These are phyloP conservation scores for Vaccinium myrtillus DNA, from an alignment of 148 eudicot genomes.

Conservation along the genomic window DNA sequence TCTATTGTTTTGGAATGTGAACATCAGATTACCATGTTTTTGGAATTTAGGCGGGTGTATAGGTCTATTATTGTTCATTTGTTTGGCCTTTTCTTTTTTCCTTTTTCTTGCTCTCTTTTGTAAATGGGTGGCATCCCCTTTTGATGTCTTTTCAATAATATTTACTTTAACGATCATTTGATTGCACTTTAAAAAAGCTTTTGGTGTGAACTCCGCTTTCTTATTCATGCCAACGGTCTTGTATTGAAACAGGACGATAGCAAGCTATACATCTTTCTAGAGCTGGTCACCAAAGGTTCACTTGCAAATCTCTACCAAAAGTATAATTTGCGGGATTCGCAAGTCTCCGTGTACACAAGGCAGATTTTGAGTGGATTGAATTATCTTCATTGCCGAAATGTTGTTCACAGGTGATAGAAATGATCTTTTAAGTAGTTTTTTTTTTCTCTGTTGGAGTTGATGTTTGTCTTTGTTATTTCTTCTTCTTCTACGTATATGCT, in stretches of 20 bases:
- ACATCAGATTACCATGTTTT: neutral
- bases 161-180: neutral
- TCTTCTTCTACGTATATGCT: neutral
- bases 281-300: slow-evolving; percentile 78
- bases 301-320: slow-evolving; percentile 62
- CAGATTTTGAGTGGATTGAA: slow-evolving; percentile 88
- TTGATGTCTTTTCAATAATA: no score
- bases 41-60: no score
- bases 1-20: neutral
- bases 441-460: no score
- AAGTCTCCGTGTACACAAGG: slow-evolving; percentile 76
- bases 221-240: neutral
- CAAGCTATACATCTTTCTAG: slow-evolving; percentile 86
- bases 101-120: no score
- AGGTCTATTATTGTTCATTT: no score
- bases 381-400: slow-evolving; percentile 81
- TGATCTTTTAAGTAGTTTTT: neutral
- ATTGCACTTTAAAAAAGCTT: neutral
- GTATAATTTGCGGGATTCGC: slow-evolving; percentile 64
- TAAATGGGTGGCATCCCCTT: no score
- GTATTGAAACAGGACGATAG: slow-evolving; percentile 25
- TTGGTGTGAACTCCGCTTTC: neutral
- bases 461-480: no score
- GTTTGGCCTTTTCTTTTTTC: no score
- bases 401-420: slow-evolving; percentile 77